Percentiles rank a stretch among this genome's conserved stretches.
phyloP scores from a whole-genome alignment of 306 rosid genomes.

The Dalbergia cultrata region DNA sequence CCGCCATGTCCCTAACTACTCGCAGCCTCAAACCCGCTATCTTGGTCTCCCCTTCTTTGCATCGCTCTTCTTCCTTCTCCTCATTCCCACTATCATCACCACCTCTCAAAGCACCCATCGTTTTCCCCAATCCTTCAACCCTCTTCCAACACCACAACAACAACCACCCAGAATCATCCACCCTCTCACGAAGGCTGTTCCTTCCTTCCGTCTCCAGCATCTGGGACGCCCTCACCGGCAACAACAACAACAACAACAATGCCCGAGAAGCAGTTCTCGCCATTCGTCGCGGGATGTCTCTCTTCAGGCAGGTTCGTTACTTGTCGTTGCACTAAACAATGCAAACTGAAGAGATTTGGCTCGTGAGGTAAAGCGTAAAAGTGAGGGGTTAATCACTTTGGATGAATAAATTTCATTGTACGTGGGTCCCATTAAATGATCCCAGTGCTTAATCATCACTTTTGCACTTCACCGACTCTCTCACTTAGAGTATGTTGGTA shows the following conservation, averaged over 20 bases:
- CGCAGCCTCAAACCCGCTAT: conserved; percentile 52
- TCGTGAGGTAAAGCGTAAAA: no score
- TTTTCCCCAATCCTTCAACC: conserved; percentile 37
- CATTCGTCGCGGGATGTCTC: conserved; percentile 84
- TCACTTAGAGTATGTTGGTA: no score
- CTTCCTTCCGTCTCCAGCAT: conserved; percentile 82
- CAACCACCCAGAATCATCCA: conserved; percentile 13
- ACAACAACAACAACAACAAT: conserved; percentile 58
- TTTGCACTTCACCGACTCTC: no score
- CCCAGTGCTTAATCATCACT: no score
- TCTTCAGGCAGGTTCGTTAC: conserved; percentile 74
- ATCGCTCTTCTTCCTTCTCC: neutral
- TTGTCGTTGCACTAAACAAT: neutral
- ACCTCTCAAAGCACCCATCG: conserved; percentile 52
- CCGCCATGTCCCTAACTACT: conserved; percentile 52
- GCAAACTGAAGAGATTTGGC: no score
- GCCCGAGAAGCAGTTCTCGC: conserved; percentile 71
- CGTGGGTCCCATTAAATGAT: no score
- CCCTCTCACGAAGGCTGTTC: conserved; percentile 67
- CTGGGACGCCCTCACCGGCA: conserved; percentile 86
- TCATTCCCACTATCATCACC: conserved; percentile 29
- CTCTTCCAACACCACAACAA: conserved; percentile 30
- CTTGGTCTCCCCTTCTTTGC: conserved; percentile 29
- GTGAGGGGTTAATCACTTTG: no score
- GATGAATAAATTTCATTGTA: no score